Evolutionary conservation across 805 yeast species (phyloP).

Genomic region (Torulaspora indica): DNA sequence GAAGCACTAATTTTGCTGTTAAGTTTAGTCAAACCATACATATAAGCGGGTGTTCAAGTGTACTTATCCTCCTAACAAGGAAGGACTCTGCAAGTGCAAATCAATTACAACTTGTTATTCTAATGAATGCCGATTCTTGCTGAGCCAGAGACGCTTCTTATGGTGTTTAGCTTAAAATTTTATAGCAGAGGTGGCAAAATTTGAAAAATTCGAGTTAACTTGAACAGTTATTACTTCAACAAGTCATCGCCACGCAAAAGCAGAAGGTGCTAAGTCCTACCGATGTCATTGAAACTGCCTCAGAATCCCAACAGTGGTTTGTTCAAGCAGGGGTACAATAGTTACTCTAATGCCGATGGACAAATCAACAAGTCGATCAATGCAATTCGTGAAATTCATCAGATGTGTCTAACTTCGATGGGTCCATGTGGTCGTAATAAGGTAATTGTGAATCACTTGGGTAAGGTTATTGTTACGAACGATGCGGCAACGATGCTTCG

Average conservation of each 20-base stretch:
- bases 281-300: slow-evolving; percentile 87
- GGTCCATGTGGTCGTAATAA: slow-evolving; percentile 98
- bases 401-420: slow-evolving; percentile 87
- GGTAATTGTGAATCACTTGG: slow-evolving; percentile 84
- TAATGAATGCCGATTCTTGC: too few species aligned
- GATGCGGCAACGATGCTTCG: slow-evolving; percentile 98
- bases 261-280: neutral
- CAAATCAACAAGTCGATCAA: slow-evolving; percentile 88
- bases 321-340: slow-evolving; percentile 91
- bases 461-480: slow-evolving; percentile 82
- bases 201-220: slow-evolving; percentile 1
- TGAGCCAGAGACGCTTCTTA: neutral
- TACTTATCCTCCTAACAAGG: too few species aligned
- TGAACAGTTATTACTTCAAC: neutral
- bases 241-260: slow-evolving; percentile 3
- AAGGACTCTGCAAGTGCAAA: neutral
- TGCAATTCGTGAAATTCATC: slow-evolving; percentile 89
- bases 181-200: slow-evolving; percentile 14
- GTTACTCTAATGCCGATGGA: slow-evolving; percentile 85
- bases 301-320: slow-evolving; percentile 89
- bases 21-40: too few species aligned
- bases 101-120: too few species aligned
- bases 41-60: too few species aligned
- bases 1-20: too few species aligned
- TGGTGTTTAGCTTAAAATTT: neutral